phyloP scores from a whole-genome alignment of 2,329 filamentous ascomycete genomes.

The Fusarium lyarnte region DNA sequence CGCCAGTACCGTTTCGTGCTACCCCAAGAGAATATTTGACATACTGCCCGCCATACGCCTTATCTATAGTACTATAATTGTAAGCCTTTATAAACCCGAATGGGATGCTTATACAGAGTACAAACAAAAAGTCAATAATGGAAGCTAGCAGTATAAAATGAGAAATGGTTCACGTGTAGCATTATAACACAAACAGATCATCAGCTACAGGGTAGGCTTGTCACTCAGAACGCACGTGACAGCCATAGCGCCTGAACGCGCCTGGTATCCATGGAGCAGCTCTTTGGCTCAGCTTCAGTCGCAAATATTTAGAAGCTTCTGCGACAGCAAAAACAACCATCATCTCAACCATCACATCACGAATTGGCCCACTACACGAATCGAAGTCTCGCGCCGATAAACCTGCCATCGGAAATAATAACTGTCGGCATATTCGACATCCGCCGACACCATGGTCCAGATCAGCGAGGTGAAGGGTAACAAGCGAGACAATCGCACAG shows the following conservation, averaged over 20 bases:
- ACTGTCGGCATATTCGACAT: slow-evolving; percentile 31
- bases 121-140: no score
- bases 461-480: slow-evolving; percentile 96
- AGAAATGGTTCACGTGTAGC: neutral
- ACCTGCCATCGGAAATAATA: neutral
- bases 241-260: slow-evolving; percentile 38
- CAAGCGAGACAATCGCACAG: slow-evolving; percentile 93
- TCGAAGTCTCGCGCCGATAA: slow-evolving; percentile 6
- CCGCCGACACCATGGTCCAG: slow-evolving; percentile 74
- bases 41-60: neutral
- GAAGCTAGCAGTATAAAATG: no score
- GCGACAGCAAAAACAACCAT: slow-evolving; percentile 32
- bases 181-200: neutral
- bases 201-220: slow-evolving; percentile 16
- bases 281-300: slow-evolving; percentile 44
- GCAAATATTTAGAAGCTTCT: slow-evolving; percentile 49
- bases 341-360: slow-evolving; percentile 13
- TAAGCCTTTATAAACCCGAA: no score
- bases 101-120: no score
- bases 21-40: neutral
- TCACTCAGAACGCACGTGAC: slow-evolving; percentile 40
- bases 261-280: slow-evolving; percentile 33
- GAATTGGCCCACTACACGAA: slow-evolving; percentile 2
- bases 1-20: neutral
- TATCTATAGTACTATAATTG: neutral